phyloP scores from a whole-genome alignment of 2,329 filamentous ascomycete species.

The Colletotrichum aenigma region DNA sequence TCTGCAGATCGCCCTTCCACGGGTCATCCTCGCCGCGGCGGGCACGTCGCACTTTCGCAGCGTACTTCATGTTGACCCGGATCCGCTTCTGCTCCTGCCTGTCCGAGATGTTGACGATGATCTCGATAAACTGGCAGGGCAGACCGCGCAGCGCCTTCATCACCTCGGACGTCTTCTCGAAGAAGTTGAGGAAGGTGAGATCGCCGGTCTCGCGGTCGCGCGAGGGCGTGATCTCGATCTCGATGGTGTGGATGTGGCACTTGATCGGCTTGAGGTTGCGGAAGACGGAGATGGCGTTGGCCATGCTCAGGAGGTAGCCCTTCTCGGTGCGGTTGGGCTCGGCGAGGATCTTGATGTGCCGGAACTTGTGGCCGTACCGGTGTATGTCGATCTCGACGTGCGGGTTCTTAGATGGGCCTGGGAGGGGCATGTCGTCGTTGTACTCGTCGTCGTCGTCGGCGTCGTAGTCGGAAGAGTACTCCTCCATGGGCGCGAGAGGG shows the following conservation, averaged over 20 bases:
- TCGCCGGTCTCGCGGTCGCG: neutral
- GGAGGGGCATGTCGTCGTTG: neutral
- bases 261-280: conserved; percentile 19
- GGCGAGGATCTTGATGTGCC: conserved; percentile 45
- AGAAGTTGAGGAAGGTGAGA: conserved; percentile 42
- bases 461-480: neutral
- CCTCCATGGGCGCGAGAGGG: neutral
- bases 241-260: conserved; percentile 42
- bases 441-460: neutral
- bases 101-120: conserved; percentile 35
- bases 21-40: conserved; percentile 10
- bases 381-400: conserved; percentile 32
- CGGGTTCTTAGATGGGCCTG: conserved; percentile 24
- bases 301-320: conserved; percentile 31
- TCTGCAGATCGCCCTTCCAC: conserved; percentile 24
- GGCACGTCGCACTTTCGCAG: neutral
- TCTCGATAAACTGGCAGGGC: conserved; percentile 36
- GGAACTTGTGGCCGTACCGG: conserved; percentile 43
- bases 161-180: conserved; percentile 31
- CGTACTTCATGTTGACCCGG: conserved; percentile 14
- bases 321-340: conserved; percentile 41
- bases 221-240: conserved; percentile 42
- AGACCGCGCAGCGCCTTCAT: conserved; percentile 33
- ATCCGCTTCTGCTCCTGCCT: neutral
- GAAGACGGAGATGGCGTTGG: conserved; percentile 41